Percentiles rank a stretch among this genome's conserved stretches.
These are phyloP conservation scores for Trichoderma sp. DNA, from an alignment of 2,329 filamentous ascomycete species.

Conservation along the genomic window DNA sequence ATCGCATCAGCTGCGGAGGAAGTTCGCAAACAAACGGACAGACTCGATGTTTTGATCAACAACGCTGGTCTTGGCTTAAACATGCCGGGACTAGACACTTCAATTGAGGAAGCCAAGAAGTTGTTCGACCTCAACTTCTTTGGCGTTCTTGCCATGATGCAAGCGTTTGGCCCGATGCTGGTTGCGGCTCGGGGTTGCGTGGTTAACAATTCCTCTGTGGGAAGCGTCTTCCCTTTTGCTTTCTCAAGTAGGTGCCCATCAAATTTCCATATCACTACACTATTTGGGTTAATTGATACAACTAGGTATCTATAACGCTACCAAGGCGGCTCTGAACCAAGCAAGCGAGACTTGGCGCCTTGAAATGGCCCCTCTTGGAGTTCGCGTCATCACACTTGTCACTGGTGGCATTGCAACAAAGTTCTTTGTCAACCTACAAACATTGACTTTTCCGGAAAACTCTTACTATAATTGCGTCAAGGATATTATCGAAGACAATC, in stretches of 20 bases:
- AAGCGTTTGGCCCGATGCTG: not conserved
- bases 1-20: constrained; percentile 22
- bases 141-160: not conserved
- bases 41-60: not conserved
- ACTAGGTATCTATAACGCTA: constrained; percentile 28
- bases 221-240: not conserved
- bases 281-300: not conserved
- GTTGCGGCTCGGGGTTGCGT: not conserved
- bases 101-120: not conserved
- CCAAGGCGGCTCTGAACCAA: constrained; percentile 27
- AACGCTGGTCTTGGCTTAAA: not conserved
- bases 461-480: constrained; percentile 24
- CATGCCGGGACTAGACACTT: not conserved
- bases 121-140: not conserved
- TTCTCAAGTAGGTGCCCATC: not conserved
- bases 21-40: constrained; percentile 25
- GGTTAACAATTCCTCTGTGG: not conserved
- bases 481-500: not conserved
- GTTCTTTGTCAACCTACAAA: constrained; percentile 16
- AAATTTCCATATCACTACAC: not conserved
- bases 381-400: constrained; percentile 28
- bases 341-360: constrained; percentile 28
- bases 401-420: constrained; percentile 23
- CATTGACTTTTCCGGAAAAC: constrained; percentile 21
- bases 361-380: constrained; percentile 30